These are phyloP conservation scores for Boletus reticuloceps DNA, from an alignment of 768 basidiomycete species.

Conservation along the genomic window DNA sequence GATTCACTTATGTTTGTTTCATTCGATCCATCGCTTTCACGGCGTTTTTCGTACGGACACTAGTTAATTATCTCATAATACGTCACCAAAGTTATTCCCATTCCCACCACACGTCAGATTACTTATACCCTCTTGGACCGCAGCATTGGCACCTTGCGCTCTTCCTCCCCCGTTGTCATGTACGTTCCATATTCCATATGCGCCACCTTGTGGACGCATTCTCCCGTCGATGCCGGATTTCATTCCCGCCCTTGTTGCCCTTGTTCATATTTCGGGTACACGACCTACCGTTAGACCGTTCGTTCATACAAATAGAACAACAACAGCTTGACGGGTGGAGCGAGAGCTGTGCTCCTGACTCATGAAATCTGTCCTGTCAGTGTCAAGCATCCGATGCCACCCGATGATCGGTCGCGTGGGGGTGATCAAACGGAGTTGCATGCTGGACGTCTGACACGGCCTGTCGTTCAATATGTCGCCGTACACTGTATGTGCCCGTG, in stretches of 20 bases:
- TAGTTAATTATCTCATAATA: slow-evolving; percentile 20
- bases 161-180: neutral
- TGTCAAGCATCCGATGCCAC: too few species aligned
- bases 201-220: neutral
- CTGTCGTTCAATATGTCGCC: neutral
- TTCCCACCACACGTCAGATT: slow-evolving; percentile 1
- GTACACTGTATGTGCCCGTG: too few species aligned
- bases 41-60: neutral
- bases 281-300: neutral
- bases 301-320: neutral
- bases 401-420: neutral
- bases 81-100: neutral
- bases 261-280: neutral
- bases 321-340: neutral
- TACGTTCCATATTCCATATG: neutral
- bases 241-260: slow-evolving; percentile 18
- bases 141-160: slow-evolving; percentile 3
- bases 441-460: neutral
- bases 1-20: neutral
- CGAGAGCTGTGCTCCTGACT: neutral
- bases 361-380: neutral
- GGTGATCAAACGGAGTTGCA: neutral
- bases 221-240: neutral
- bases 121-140: slow-evolving; percentile 11
- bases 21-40: neutral